phyloP scores from a whole-genome alignment of 495 filamentous ascomycete species.

The Penicillium daleae region DNA sequence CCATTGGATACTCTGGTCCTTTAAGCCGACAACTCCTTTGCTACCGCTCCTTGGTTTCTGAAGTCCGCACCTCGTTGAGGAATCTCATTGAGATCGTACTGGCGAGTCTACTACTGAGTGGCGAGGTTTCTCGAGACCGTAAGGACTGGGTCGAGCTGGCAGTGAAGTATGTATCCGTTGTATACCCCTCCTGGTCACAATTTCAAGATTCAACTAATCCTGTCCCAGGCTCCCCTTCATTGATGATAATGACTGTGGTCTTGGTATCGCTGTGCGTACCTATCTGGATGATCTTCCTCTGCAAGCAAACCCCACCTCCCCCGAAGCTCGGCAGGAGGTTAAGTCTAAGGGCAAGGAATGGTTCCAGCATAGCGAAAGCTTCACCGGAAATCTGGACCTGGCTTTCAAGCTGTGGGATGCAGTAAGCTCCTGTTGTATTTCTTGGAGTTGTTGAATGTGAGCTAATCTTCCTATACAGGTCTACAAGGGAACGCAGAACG shows the following conservation, averaged over 20 bases:
- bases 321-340: conserved; percentile 63
- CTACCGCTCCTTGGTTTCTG: conserved; percentile 80
- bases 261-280: conserved; percentile 89
- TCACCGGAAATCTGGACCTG: conserved; percentile 74
- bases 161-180: conserved; percentile 60
- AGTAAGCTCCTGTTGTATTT: conserved; percentile 47
- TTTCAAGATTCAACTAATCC: conserved; percentile 31
- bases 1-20: conserved; percentile 91
- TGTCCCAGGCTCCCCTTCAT: conserved; percentile 81
- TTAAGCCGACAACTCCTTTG: conserved; percentile 86
- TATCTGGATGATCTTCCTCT: conserved; percentile 84
- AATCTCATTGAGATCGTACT: conserved; percentile 82
- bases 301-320: conserved; percentile 55
- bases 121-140: conserved; percentile 71
- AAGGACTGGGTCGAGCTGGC: conserved; percentile 72
- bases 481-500: conserved; percentile 66
- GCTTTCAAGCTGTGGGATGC: conserved; percentile 86
- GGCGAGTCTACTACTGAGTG: conserved; percentile 77
- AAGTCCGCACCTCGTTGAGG: conserved; percentile 75
- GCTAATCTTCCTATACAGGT: conserved; percentile 44
- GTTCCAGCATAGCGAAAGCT: conserved; percentile 77
- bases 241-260: conserved; percentile 77
- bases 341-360: conserved; percentile 66
- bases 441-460: not conserved
- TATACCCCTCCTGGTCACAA: not conserved